phyloP scores from a whole-genome alignment of 169 alveolate genomes.

The Miamiensis avidus region DNA sequence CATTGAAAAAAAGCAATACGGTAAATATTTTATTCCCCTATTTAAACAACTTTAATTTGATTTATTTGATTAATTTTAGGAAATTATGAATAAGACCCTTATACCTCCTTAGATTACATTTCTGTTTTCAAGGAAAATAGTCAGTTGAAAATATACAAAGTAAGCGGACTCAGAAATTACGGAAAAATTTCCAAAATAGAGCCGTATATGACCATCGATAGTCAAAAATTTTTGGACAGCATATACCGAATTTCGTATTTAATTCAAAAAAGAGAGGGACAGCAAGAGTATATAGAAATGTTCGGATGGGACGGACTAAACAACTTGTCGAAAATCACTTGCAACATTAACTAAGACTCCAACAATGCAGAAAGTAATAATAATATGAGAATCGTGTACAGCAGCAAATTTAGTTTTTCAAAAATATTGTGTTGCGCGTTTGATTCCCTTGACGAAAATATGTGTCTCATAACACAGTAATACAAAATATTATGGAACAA shows the following conservation, averaged over 20 bases:
- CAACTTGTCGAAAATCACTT: neutral
- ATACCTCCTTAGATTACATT: neutral
- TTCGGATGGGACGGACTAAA: neutral
- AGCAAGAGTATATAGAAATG: neutral
- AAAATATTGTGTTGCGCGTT: neutral
- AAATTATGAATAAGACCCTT: neutral
- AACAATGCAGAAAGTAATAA: neutral
- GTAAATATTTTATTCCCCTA: too few relatives aligned
- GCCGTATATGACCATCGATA: neutral
- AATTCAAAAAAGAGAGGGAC: neutral
- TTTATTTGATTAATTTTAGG: neutral
- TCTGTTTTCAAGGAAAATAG: neutral
- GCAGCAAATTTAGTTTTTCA: neutral
- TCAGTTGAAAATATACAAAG: neutral
- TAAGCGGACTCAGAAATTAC: neutral
- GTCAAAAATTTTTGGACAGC: neutral
- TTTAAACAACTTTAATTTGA: too few relatives aligned
- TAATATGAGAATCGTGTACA: neutral
- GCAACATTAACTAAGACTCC: neutral
- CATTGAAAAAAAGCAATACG: neutral
- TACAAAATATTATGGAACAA: too few relatives aligned
- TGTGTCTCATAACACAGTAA: neutral
- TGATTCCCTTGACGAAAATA: neutral
- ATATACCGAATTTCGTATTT: neutral
- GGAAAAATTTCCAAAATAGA: neutral